Evolutionary conservation across 306 rosid species (phyloP), one percentile per base, ranked within the genome.

Genomic region (Albizia julibrissin): DNA sequence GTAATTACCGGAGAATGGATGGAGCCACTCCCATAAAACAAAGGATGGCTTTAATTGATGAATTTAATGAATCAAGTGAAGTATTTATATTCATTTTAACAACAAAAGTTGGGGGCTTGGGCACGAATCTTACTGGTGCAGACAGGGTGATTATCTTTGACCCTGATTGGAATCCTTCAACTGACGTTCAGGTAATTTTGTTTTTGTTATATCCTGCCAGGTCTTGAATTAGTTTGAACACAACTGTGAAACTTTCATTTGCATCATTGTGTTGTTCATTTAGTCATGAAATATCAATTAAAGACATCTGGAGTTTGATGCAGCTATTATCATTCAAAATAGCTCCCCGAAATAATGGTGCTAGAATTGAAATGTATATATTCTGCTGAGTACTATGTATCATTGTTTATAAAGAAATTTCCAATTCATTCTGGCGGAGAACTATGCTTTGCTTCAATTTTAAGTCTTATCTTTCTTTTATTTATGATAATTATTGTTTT

Each of bases 91-190:
- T 95, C 87, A 87, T 95, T 90, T 89, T 95, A 70, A 95, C 99
- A 47, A 95, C 99, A 79, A 95, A 87, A 85, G 99, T 95, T 76
- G 99, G 99, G 82, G 99, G 99, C 80, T 89, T 95, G 81, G 99
- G 99, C 69, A 95, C 98, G 24, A 93, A 95, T 87, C 91, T 95
- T 84, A 93, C 97, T 26, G 98, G 99, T 86, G 99, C 97, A 59
- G 76, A 95, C 76, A 89, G 99, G 87, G 99, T 95, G 85, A 90
- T 95, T 79, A 95, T 95, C 87, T 95, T 90, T 59, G 98, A 93
- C 78, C 98, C 98, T 67, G 97, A 95, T 82, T 93, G 99, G 99
- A 95, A 95, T 82, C 99, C 99, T 64, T 95, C 99, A 40, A 95
- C 94, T 79, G 99, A 93, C 82, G 88, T 89, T 92, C 99, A 95